A percentile compares a stretch with the other conserved stretches of the same genome.
Evolutionary conservation across 331 rosid genomes (phyloP).

Genomic region (Arachis monticola): DNA sequence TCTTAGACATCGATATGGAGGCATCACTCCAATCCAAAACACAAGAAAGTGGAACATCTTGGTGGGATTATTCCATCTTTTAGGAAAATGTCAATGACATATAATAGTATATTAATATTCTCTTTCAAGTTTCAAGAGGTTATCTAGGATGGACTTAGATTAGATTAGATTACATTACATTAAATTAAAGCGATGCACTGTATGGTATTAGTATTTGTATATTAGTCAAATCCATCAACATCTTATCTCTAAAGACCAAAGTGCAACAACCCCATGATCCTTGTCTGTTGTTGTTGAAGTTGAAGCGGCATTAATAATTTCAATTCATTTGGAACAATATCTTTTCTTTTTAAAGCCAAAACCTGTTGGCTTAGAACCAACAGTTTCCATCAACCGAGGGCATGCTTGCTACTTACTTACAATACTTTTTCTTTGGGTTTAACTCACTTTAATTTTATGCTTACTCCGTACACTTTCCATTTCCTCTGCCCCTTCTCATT

Average conservation of each 20-base stretch:
- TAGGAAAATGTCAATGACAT: conserved; percentile 17
- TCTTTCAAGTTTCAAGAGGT: conserved; percentile 22
- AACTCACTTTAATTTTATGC: conserved; percentile 27
- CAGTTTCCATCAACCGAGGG: conserved; percentile 46
- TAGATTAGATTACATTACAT: too few relatives aligned
- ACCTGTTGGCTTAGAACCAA: conserved; percentile 53
- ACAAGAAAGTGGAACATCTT: conserved; percentile 45
- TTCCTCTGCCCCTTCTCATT: too few relatives aligned
- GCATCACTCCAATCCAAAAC: conserved; percentile 32
- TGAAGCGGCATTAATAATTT: conserved; percentile 24
- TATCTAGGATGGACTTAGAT: conserved; percentile 18
- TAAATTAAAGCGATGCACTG: neutral
- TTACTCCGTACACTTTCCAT: neutral
- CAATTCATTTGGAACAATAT: conserved; percentile 35
- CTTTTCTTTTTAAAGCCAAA: conserved; percentile 34
- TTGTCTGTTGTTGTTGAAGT: conserved; percentile 49
- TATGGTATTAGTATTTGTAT: neutral
- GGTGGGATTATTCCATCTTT: conserved; percentile 31
- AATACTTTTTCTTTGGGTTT: conserved; percentile 12
- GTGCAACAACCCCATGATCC: conserved; percentile 49
- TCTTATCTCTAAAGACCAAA: conserved; percentile 45
- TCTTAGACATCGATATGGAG: neutral
- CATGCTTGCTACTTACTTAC: neutral
- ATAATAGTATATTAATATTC: conserved; percentile 28
- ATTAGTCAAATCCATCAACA: conserved; percentile 51